phyloP scores from a whole-genome alignment of 768 basidiomycete species.

The Sarcodon aspratus region DNA sequence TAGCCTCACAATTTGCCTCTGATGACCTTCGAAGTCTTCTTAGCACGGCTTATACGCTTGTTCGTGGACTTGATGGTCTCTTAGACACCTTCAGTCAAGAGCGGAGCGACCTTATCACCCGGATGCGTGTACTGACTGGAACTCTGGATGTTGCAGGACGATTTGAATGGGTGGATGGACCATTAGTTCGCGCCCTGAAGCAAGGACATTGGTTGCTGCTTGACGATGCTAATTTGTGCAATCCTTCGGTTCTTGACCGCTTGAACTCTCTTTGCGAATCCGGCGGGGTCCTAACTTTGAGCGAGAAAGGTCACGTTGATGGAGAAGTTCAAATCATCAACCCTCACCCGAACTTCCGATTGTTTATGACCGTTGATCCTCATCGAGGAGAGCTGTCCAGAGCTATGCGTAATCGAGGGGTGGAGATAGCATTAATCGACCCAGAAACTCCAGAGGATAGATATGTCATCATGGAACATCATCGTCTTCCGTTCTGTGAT shows the following conservation, averaged over 20 bases:
- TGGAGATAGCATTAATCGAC: conserved; percentile 61
- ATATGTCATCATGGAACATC: conserved; percentile 30
- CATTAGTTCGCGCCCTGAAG: conserved; percentile 77
- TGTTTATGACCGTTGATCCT: conserved; percentile 92
- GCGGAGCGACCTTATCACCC: conserved; percentile 8
- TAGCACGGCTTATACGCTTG: conserved; percentile 13
- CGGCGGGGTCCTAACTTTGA: conserved; percentile 72
- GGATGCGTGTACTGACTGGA: conserved; percentile 13
- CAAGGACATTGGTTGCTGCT: conserved; percentile 83
- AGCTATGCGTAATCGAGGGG: conserved; percentile 96
- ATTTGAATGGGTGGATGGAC: conserved; percentile 96
- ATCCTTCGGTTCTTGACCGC: conserved; percentile 89
- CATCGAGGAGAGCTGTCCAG: conserved; percentile 88
- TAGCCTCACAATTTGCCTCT: neutral
- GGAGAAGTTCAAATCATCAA: conserved; percentile 62
- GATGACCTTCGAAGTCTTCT: conserved; percentile 10
- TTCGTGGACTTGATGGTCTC: conserved; percentile 15
- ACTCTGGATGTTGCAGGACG: conserved; percentile 29
- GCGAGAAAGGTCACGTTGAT: conserved; percentile 77
- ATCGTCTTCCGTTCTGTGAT: conserved; percentile 30
- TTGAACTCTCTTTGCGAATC: conserved; percentile 93
- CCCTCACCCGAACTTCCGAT: conserved; percentile 82
- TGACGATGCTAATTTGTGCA: conserved; percentile 91
- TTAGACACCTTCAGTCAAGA: conserved; percentile 4
- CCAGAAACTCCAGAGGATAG: conserved; percentile 30